phyloP scores from a whole-genome alignment of 495 filamentous ascomycete genomes.

The Aspergillus steynii region DNA sequence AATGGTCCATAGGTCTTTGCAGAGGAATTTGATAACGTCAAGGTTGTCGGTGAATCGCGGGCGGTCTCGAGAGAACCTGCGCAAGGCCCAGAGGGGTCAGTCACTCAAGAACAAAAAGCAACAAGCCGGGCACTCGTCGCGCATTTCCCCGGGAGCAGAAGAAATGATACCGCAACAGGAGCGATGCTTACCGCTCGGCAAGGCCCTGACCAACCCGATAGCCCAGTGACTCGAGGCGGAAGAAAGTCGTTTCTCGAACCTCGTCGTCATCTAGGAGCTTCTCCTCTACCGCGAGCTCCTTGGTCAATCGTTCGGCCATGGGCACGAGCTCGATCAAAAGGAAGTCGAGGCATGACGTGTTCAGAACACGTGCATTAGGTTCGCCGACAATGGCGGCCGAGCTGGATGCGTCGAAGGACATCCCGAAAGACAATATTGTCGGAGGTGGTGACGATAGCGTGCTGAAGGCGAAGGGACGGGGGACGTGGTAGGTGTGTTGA shows the following conservation, averaged over 20 bases:
- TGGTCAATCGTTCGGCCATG: conserved; percentile 77
- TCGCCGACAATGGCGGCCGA: conserved; percentile 74
- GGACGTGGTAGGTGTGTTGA: background rate
- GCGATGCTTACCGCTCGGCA: conserved; percentile 72
- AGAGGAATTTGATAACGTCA: conserved; percentile 95
- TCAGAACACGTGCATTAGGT: conserved; percentile 73
- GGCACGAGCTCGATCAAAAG: conserved; percentile 96
- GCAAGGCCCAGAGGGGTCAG: background rate
- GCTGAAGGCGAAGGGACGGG: conserved; percentile 5
- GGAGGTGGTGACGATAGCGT: background rate
- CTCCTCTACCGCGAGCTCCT: conserved; percentile 36
- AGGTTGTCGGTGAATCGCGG: conserved; percentile 85
- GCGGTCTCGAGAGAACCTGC: conserved; percentile 82
- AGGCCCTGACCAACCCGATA: conserved; percentile 93
- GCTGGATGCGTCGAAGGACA: conserved; percentile 74
- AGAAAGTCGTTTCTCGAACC: conserved; percentile 77
- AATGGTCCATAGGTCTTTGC: conserved; percentile 94
- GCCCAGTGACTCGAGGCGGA: conserved; percentile 78
- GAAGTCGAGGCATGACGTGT: conserved; percentile 82
- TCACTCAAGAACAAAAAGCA: background rate
- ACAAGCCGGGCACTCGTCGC: background rate
- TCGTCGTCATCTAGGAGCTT: conserved; percentile 69
- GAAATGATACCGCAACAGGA: background rate
- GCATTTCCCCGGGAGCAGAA: background rate
- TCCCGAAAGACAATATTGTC: conserved; percentile 29